phyloP scores from a whole-genome alignment of 768 basidiomycete species.

The Cystofilobasidium macerans region DNA sequence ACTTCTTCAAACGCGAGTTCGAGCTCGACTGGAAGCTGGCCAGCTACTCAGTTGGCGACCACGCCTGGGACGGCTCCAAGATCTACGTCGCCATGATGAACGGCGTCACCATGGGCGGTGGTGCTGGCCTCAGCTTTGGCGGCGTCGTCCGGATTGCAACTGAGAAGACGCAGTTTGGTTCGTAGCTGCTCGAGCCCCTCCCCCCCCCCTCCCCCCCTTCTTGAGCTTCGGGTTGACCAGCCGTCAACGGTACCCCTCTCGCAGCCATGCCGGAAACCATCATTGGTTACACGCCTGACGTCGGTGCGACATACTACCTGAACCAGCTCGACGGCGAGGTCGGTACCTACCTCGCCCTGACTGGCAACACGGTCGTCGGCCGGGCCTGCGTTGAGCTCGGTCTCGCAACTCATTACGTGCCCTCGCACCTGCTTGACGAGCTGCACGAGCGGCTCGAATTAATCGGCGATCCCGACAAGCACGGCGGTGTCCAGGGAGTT shows the following conservation, averaged over 20 bases:
- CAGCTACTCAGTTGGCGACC: conserved; percentile 14
- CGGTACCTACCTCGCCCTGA: conserved; percentile 88
- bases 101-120: conserved; percentile 91
- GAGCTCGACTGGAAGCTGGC: conserved; percentile 30
- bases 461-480: conserved; percentile 34
- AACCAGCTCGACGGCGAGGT: conserved; percentile 80
- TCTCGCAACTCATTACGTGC: conserved; percentile 85
- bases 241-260: not conserved
- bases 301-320: conserved; percentile 81
- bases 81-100: conserved; percentile 88
- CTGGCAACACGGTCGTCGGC: conserved; percentile 59
- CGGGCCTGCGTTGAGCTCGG: conserved; percentile 81
- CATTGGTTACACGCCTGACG: conserved; percentile 54
- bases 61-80: conserved; percentile 41
- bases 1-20: conserved; percentile 80
- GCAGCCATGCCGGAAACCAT: conserved; percentile 90
- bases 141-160: conserved; percentile 89
- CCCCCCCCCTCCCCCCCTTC: not conserved
- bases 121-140: conserved; percentile 71
- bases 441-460: conserved; percentile 51
- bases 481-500: conserved; percentile 53
- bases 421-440: conserved; percentile 59
- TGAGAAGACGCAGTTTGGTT: conserved; percentile 63
- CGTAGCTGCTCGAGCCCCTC: not conserved
- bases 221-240: not conserved